Evolutionary conservation across 441 rosid species (phyloP).

Genomic region (Mallotus japonicus): DNA sequence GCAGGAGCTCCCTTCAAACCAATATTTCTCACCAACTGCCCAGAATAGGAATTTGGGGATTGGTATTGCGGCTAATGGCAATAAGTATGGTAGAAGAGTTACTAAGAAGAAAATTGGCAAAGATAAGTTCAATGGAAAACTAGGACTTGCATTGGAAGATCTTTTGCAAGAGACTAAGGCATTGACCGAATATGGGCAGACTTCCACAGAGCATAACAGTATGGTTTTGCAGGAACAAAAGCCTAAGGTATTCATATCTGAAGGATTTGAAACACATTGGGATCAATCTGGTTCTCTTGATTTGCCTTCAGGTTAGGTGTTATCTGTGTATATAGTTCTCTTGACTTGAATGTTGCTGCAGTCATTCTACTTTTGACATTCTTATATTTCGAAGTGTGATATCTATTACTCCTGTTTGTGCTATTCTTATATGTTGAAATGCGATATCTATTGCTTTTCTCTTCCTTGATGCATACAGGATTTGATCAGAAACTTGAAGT

Average conservation of each 20-base stretch:
- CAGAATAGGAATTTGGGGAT: slow-evolving; percentile 28
- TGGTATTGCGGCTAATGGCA: slow-evolving; percentile 20
- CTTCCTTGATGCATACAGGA: slow-evolving; percentile 24
- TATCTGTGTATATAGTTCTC: neutral
- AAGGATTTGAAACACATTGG: slow-evolving; percentile 29
- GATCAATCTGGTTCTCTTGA: slow-evolving; percentile 26
- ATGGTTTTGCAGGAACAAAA: slow-evolving; percentile 29
- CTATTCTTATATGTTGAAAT: too few relatives aligned
- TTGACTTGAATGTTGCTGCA: neutral
- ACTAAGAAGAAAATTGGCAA: slow-evolving; percentile 18
- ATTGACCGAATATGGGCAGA: slow-evolving; percentile 30
- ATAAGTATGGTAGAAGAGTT: slow-evolving; percentile 24
- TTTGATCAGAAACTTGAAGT: slow-evolving; percentile 41
- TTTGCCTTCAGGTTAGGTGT: slow-evolving; percentile 36
- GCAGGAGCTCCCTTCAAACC: slow-evolving; percentile 79
- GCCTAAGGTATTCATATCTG: slow-evolving; percentile 15
- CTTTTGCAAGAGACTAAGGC: slow-evolving; percentile 52
- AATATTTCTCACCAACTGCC: slow-evolving; percentile 26
- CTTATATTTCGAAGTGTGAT: too few relatives aligned
- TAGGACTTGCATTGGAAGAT: slow-evolving; percentile 41
- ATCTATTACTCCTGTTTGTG: too few relatives aligned
- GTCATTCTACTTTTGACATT: neutral
- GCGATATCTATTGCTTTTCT: neutral
- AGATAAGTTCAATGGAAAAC: slow-evolving; percentile 16
- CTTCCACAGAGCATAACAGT: slow-evolving; percentile 30